Conservation (phyloP, 441 rosid species). For the Pelargonium australe region DNA sequence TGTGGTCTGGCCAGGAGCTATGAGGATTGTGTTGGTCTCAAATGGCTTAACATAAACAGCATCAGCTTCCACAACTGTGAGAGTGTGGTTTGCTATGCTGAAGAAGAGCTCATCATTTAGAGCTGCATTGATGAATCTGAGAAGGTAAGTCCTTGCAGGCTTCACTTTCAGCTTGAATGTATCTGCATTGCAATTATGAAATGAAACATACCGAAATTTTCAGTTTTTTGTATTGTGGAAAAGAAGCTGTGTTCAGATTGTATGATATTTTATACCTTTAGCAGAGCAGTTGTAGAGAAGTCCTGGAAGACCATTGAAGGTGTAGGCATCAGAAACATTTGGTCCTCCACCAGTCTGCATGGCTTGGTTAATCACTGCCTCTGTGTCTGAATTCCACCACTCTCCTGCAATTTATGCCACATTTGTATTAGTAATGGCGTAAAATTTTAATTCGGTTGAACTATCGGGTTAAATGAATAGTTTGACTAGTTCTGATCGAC, state of each 20-base stretch:
- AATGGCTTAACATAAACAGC: slow-evolving; percentile 54
- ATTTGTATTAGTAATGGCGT: not conserved
- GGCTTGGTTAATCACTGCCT: slow-evolving; percentile 38
- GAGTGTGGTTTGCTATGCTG: slow-evolving; percentile 46
- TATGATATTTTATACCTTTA: slow-evolving; percentile 29
- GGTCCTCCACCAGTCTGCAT: slow-evolving; percentile 40
- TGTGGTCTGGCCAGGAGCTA: slow-evolving; percentile 61
- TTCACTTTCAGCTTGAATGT: slow-evolving; percentile 49
- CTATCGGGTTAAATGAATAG: too few relatives aligned
- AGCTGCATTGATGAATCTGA: slow-evolving; percentile 53
- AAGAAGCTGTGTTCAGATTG: not conserved
- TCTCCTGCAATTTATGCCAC: slow-evolving; percentile 33
- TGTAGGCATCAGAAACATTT: slow-evolving; percentile 45
- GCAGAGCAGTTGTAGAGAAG: slow-evolving; percentile 53
- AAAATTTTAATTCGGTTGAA: too few relatives aligned
- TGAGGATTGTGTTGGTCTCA: slow-evolving; percentile 32
- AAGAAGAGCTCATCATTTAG: slow-evolving; percentile 44
- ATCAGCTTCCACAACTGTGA: slow-evolving; percentile 56
- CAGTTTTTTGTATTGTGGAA: not conserved
- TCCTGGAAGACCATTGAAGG: slow-evolving; percentile 49
- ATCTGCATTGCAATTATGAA: slow-evolving; percentile 33
- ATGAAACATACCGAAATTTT: not conserved
- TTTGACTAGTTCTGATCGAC: too few relatives aligned
- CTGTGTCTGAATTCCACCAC: slow-evolving; percentile 50
- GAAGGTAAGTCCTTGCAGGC: slow-evolving; percentile 49